Conservation (phyloP, 208 protist species). For the Leishmania amazonensis region DNA sequence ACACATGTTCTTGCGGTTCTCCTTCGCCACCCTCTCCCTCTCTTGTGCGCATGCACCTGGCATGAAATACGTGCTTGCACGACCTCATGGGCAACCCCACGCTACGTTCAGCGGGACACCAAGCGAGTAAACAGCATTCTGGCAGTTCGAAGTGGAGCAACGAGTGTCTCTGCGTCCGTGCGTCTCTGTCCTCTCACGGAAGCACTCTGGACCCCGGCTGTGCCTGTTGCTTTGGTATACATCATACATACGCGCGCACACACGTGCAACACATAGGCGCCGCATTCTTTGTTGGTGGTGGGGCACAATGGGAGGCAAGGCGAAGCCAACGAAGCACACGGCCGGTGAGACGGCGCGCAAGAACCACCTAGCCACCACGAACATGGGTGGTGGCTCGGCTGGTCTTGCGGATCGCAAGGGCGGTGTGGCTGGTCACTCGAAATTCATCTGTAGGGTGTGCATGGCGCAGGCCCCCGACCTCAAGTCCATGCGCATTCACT, state of each 20-base stretch:
- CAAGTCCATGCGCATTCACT: constrained; percentile 72
- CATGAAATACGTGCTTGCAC: background rate
- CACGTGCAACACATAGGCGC: background rate
- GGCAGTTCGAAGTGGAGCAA: background rate
- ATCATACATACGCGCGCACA: background rate
- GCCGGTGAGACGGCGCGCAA: constrained; percentile 67
- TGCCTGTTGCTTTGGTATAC: background rate
- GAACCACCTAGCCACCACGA: constrained; percentile 63
- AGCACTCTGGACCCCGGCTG: background rate
- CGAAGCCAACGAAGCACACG: constrained; percentile 83
- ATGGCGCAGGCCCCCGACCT: constrained; percentile 61
- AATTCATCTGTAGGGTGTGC: constrained; percentile 68
- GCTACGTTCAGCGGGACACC: background rate
- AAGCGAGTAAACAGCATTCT: background rate
- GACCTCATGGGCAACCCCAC: background rate
- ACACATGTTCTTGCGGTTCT: background rate
- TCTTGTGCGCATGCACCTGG: background rate
- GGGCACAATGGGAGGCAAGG: constrained; percentile 69
- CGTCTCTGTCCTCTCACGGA: background rate
- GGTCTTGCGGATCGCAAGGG: constrained; percentile 70
- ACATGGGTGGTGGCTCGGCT: constrained; percentile 68
- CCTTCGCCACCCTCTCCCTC: background rate
- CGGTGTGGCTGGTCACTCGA: constrained; percentile 55
- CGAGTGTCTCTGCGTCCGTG: background rate
- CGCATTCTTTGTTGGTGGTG: background rate